These are phyloP conservation scores for Hansenula sp. DNA, from an alignment of 1,139 yeast species.

Conservation along the genomic window DNA sequence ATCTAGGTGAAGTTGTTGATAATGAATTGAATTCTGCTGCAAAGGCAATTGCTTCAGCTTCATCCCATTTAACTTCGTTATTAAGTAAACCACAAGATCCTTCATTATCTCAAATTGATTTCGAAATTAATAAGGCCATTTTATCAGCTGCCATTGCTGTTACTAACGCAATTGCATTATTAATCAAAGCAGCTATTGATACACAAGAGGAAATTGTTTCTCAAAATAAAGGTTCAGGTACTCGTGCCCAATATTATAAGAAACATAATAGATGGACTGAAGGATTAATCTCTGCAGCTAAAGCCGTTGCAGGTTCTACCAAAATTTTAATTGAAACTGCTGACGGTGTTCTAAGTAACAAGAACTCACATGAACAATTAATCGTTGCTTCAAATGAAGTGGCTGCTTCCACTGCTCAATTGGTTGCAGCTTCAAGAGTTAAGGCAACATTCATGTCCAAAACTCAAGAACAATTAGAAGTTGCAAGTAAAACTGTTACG, in stretches of 20 bases:
- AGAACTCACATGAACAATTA: slow-evolving; percentile 73
- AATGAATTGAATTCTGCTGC: slow-evolving; percentile 73
- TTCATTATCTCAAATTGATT: slow-evolving; percentile 51
- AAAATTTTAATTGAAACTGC: slow-evolving; percentile 78
- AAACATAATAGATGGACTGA: slow-evolving; percentile 94
- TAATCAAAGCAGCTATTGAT: slow-evolving; percentile 75
- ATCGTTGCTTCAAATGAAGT: slow-evolving; percentile 91
- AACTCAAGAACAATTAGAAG: slow-evolving; percentile 72
- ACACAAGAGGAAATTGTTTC: slow-evolving; percentile 82
- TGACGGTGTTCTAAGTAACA: slow-evolving; percentile 69
- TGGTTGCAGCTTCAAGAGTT: slow-evolving; percentile 89
- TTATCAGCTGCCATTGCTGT: slow-evolving; percentile 78
- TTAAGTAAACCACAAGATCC: slow-evolving; percentile 49
- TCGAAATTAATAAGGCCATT: slow-evolving; percentile 75
- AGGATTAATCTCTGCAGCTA: slow-evolving; percentile 88
- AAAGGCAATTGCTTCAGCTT: slow-evolving; percentile 62
- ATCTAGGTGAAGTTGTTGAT: slow-evolving; percentile 68
- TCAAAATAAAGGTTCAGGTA: slow-evolving; percentile 61
- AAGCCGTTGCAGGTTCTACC: slow-evolving; percentile 84
- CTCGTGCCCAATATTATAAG: slow-evolving; percentile 76
- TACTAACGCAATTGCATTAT: slow-evolving; percentile 70
- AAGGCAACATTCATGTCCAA: slow-evolving; percentile 76
- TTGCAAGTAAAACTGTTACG: slow-evolving; percentile 66
- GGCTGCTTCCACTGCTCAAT: slow-evolving; percentile 89
- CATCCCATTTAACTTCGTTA: slow-evolving; percentile 53